Base-by-base conservation (phyloP, 371 early-diverging fungal genomes). In the Fennellomyces sp. region DNA sequence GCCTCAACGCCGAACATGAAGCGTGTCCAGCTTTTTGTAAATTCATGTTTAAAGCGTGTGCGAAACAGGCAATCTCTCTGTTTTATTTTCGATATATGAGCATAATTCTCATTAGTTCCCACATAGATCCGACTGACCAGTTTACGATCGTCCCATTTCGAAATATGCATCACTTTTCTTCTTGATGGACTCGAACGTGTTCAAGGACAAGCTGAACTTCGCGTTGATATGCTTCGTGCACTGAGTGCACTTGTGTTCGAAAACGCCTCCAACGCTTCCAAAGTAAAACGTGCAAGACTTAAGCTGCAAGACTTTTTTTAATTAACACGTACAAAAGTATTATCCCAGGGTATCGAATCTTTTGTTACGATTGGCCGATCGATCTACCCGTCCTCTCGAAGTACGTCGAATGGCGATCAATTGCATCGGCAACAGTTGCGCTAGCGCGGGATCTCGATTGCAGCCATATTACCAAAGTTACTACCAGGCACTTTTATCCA, bases 341-440 rank as follows among this genome's bases (percentile, higher is more conserved):
- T 62, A 69, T 33, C 59, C 60, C 12, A 51, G 66, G 33, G 41
- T 82, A 12, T 62, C 73, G 2, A 56, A 62, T 1, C 57, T 63
- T 10, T 33, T 83, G 23, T 36, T 79, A 5, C 39, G 30, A 13
- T 51, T 76, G 2, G 82, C 77, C 0, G 55, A 75, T 33, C 60
- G 60, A 35, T 61, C 70, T 1, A 64, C 63, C 10, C 70, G 60
- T 35, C 70, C 82, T 0, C 51, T 77, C 15, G 81, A 83, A 64
- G 72, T 78, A 3, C 73, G 85, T 10, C 78, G 88, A 2, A 81
- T 87, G 82, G 84, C 88, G 2, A 84, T 87, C 64, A 84, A 81
- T 42, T 85, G 88, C 60, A 70, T 88, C 12, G 86, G 85, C 3
- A 88, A 88, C 56, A 55, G 70, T 6, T 83, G 82, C 61, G 74